Percentiles rank a stretch among this genome's conserved stretches.
Conservation (phyloP, 2,329 filamentous ascomycete genomes). For the Chaetomiaceae sp. region DNA sequence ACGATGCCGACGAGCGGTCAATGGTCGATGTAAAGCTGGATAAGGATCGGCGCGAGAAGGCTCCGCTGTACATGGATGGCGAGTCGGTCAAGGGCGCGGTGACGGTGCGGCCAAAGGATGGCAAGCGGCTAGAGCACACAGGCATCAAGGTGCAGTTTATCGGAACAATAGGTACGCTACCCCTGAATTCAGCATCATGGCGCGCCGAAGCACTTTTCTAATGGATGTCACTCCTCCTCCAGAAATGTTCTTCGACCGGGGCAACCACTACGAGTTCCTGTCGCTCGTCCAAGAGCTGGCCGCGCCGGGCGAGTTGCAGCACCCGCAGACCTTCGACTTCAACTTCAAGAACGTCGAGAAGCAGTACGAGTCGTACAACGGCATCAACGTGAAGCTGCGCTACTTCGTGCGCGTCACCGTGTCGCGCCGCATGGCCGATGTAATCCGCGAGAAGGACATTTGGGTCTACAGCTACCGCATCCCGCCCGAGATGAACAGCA, state of each 20-base stretch:
- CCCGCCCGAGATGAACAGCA: slow-evolving; percentile 94
- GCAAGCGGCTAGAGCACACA: slow-evolving; percentile 94
- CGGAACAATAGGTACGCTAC: slow-evolving; percentile 79
- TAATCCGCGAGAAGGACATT: slow-evolving; percentile 97
- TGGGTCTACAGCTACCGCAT: slow-evolving; percentile 99
- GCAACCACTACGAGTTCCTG: slow-evolving; percentile 98
- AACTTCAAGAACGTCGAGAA: slow-evolving; percentile 99
- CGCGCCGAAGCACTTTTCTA: too few relatives aligned
- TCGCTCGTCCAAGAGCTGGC: slow-evolving; percentile 95
- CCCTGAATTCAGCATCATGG: not conserved
- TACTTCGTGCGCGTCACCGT: slow-evolving; percentile 98
- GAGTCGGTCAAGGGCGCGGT: slow-evolving; percentile 97
- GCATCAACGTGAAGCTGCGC: slow-evolving; percentile 97
- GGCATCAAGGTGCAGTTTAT: slow-evolving; percentile 99
- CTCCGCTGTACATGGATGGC: slow-evolving; percentile 93
- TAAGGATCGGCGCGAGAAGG: slow-evolving; percentile 95
- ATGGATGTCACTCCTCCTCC: not conserved
- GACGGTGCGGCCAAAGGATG: slow-evolving; percentile 93
- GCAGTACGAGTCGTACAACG: slow-evolving; percentile 99
- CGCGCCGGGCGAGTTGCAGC: slow-evolving; percentile 93
- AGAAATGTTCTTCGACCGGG: slow-evolving; percentile 99
- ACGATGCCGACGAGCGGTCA: slow-evolving; percentile 86
- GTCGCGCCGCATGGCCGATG: slow-evolving; percentile 92
- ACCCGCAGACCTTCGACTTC: slow-evolving; percentile 98
- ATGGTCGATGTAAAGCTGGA: slow-evolving; percentile 98